Evolutionary conservation across 768 basidiomycete genomes (phyloP).

Genomic region (Trametes coccinea): DNA sequence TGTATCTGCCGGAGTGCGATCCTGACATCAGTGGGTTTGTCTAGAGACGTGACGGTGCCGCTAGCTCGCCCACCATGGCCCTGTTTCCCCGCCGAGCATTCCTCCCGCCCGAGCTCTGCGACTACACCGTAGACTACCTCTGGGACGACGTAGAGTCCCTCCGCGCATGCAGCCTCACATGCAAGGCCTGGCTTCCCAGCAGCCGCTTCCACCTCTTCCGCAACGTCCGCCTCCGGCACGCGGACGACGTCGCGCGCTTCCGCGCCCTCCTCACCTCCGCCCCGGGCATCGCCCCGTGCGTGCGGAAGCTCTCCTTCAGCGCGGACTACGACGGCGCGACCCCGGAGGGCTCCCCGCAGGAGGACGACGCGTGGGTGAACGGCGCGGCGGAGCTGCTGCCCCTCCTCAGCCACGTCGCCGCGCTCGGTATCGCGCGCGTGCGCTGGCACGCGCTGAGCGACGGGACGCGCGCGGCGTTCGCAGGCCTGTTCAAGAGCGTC

Average conservation of each 20-base stretch:
- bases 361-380: conserved; percentile 29
- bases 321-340: conserved; percentile 24
- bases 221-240: conserved; percentile 26
- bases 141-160: conserved; percentile 31
- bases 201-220: conserved; percentile 31
- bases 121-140: conserved; percentile 32
- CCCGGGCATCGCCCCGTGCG: conserved; percentile 24
- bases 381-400: conserved; percentile 21
- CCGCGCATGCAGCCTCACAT: conserved; percentile 28
- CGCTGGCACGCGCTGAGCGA: conserved; percentile 27
- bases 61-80: neutral
- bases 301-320: conserved; percentile 28
- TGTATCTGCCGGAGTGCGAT: neutral
- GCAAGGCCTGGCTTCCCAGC: conserved; percentile 28
- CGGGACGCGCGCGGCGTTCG: conserved; percentile 26
- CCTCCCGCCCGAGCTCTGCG: conserved; percentile 32
- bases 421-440: conserved; percentile 28
- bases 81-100: neutral
- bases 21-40: neutral
- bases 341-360: conserved; percentile 16
- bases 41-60: neutral
- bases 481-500: conserved; percentile 20
- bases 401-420: conserved; percentile 21
- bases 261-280: conserved; percentile 18
- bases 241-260: conserved; percentile 23